Percentiles rank a stretch among this genome's conserved stretches.
phyloP scores from a whole-genome alignment of 1,284 basidiomycete genomes.

The Pascua guehoae region DNA sequence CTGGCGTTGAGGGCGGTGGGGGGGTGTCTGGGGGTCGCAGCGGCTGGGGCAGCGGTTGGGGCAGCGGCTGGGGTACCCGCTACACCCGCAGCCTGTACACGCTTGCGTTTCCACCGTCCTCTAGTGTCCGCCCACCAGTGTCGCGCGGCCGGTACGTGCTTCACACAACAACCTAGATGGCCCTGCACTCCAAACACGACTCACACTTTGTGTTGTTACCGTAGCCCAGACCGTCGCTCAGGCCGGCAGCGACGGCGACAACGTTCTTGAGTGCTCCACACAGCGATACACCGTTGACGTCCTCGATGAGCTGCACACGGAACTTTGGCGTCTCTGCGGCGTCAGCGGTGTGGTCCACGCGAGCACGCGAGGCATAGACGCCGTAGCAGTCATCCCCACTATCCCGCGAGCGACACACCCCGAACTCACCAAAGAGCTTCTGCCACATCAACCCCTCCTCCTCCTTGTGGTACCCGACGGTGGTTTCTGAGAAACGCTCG shows the following conservation, averaged over 20 bases:
- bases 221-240: slow-evolving; percentile 56
- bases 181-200: slow-evolving; percentile 8
- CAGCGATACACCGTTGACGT: slow-evolving; percentile 56
- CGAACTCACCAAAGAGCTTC: slow-evolving; percentile 49
- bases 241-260: slow-evolving; percentile 57
- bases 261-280: slow-evolving; percentile 60
- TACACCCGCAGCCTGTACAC: no score
- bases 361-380: no score
- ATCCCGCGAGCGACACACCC: no score
- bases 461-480: slow-evolving; percentile 54
- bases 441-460: slow-evolving; percentile 51
- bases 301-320: slow-evolving; percentile 56
- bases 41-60: no score
- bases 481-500: slow-evolving; percentile 57
- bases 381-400: no score
- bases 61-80: no score
- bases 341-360: slow-evolving; percentile 4
- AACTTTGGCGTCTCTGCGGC: slow-evolving; percentile 51
- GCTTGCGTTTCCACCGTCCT: no score
- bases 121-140: neutral
- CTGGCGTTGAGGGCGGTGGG: no score
- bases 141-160: neutral
- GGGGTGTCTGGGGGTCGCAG: no score
- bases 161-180: neutral
- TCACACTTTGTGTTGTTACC: slow-evolving; percentile 58